phyloP scores from a whole-genome alignment of 768 basidiomycete species.

The Tylopilus vinaceipallidus region DNA sequence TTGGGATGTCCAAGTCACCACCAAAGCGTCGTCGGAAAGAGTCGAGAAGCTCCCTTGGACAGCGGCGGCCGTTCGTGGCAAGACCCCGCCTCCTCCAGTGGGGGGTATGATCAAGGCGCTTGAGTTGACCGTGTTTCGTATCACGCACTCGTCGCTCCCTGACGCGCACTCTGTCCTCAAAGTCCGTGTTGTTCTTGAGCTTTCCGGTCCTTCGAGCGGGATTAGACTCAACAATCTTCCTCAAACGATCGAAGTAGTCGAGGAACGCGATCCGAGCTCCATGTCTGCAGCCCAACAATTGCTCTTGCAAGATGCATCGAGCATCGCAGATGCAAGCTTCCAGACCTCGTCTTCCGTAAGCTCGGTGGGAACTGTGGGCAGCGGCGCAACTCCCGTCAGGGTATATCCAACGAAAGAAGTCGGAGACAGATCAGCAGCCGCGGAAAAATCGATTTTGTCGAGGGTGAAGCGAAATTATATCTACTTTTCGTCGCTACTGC shows the following conservation, averaged over 20 bases:
- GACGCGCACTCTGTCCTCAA: slow-evolving; percentile 79
- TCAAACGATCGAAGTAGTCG: slow-evolving; percentile 59
- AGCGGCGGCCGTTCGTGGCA: slow-evolving; percentile 52
- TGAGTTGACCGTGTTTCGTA: slow-evolving; percentile 55
- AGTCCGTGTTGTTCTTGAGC: slow-evolving; percentile 76
- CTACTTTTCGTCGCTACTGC: slow-evolving; percentile 94
- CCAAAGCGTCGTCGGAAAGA: slow-evolving; percentile 69
- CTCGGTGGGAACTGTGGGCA: slow-evolving; percentile 47
- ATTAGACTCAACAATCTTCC: slow-evolving; percentile 86
- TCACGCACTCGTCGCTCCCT: slow-evolving; percentile 69
- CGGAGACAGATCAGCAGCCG: slow-evolving; percentile 54
- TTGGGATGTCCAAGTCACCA: slow-evolving; percentile 84
- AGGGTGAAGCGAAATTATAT: slow-evolving; percentile 93
- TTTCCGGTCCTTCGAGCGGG: slow-evolving; percentile 71
- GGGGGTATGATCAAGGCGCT: slow-evolving; percentile 37
- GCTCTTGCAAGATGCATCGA: slow-evolving; percentile 67
- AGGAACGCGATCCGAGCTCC: slow-evolving; percentile 66
- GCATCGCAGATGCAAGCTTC: slow-evolving; percentile 64
- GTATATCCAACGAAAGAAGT: slow-evolving; percentile 36
- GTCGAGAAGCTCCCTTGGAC: slow-evolving; percentile 77
- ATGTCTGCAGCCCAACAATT: slow-evolving; percentile 43
- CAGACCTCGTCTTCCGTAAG: slow-evolving; percentile 60
- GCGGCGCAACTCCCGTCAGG: slow-evolving; percentile 24
- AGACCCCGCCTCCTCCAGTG: slow-evolving; percentile 31
- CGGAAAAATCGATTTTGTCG: slow-evolving; percentile 81